A percentile compares a stretch with the other conserved stretches of the same genome.
phyloP scores from a whole-genome alignment of 2,329 filamentous ascomycete genomes.

The Arthrobotrys sphaeroides region DNA sequence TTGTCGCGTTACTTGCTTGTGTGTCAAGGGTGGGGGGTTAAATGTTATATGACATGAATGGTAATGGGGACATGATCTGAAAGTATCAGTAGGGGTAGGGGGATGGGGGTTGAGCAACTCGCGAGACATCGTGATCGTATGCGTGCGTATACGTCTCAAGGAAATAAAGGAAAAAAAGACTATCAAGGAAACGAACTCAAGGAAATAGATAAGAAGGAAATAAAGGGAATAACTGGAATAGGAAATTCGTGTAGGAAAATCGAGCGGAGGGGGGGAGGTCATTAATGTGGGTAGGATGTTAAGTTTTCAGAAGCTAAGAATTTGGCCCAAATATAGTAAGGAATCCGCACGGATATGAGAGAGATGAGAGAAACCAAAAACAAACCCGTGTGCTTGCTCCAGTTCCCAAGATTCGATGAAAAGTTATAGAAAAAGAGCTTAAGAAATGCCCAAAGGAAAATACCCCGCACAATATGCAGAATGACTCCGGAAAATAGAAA shows the following conservation, averaged over 20 bases:
- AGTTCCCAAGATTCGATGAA: slow-evolving; percentile 17
- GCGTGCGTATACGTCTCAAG: slow-evolving; percentile 25
- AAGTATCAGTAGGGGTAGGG: slow-evolving; percentile 3
- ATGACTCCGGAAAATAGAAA: slow-evolving; percentile 40
- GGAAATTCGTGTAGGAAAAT: slow-evolving; percentile 24
- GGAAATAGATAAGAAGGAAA: background rate
- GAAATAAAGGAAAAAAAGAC: slow-evolving; percentile 6
- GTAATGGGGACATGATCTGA: slow-evolving; percentile 13
- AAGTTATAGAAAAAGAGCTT: slow-evolving; percentile 21
- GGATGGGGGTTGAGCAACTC: slow-evolving; percentile 9
- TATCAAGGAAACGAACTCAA: background rate
- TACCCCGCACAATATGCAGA: slow-evolving; percentile 35
- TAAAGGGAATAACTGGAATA: background rate
- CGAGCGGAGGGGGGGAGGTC: slow-evolving; percentile 9
- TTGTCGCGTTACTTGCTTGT: slow-evolving; percentile 52
- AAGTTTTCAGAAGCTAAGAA: background rate
- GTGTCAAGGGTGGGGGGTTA: background rate
- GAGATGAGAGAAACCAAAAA: background rate
- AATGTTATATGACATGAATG: slow-evolving; percentile 52
- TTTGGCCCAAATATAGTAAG: slow-evolving; percentile 8
- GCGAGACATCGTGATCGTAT: slow-evolving; percentile 43
- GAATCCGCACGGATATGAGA: slow-evolving; percentile 17
- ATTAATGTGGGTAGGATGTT: slow-evolving; percentile 27
- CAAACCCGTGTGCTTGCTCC: slow-evolving; percentile 25
- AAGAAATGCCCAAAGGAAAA: slow-evolving; percentile 32